phyloP scores from a whole-genome alignment of 768 basidiomycete genomes.

The Gloeopeniophorella convolvens region DNA sequence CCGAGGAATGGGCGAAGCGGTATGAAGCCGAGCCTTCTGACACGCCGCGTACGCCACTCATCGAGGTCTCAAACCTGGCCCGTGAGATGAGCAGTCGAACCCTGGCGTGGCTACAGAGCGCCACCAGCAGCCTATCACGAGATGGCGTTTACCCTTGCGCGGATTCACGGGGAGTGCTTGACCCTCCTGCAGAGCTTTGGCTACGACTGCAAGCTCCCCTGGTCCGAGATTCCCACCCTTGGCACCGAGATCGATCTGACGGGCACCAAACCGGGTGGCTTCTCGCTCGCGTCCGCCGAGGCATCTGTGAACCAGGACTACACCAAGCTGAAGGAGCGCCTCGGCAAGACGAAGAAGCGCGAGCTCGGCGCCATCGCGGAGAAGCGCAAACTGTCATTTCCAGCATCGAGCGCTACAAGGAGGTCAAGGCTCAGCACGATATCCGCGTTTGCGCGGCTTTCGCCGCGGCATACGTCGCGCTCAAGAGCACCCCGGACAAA shows the following conservation, averaged over 20 bases:
- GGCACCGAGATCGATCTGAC: conserved; percentile 73
- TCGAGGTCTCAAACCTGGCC: conserved; percentile 53
- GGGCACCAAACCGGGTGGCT: conserved; percentile 54
- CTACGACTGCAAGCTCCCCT: conserved; percentile 81
- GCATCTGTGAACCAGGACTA: conserved; percentile 65
- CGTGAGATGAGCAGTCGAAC: conserved; percentile 63
- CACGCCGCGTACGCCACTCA: conserved; percentile 34
- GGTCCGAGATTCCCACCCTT: conserved; percentile 71
- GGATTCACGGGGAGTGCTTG: conserved; percentile 75
- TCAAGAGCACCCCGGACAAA: conserved; percentile 82
- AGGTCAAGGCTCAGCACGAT: conserved; percentile 81
- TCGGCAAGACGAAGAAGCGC: conserved; percentile 74
- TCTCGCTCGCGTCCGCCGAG: conserved; percentile 75
- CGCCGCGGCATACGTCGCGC: conserved; percentile 85
- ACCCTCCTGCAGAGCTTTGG: conserved; percentile 77
- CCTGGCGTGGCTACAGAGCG: conserved; percentile 63
- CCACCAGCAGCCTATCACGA: conserved; percentile 85
- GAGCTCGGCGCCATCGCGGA: conserved; percentile 71
- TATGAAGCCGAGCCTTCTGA: conserved; percentile 33
- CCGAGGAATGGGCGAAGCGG: conserved; percentile 86
- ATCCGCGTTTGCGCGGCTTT: conserved; percentile 83
- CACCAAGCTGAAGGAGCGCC: conserved; percentile 61
- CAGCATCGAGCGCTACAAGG: conserved; percentile 72
- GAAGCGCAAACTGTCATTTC: conserved; percentile 61
- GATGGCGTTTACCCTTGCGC: conserved; percentile 74